Percentiles rank a stretch among this genome's conserved stretches.
phyloP scores from a whole-genome alignment of 805 yeast species.

The Wickerhamiella shivajii region DNA sequence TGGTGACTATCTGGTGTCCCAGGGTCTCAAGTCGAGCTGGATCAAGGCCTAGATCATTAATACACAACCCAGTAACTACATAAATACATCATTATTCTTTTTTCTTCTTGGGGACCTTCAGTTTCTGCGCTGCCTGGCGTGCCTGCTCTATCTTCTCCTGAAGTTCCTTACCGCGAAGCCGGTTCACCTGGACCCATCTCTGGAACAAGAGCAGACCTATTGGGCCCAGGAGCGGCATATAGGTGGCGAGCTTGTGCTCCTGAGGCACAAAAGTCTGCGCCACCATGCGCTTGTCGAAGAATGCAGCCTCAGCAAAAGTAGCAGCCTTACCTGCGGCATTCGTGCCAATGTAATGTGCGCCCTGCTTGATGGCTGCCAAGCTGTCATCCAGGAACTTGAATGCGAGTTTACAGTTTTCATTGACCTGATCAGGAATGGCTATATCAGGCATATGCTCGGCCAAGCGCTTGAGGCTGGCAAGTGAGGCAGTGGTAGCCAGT shows the following conservation, averaged over 20 bases:
- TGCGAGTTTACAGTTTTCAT: constrained; percentile 39
- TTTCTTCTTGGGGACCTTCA: not conserved
- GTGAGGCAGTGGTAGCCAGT: constrained; percentile 47
- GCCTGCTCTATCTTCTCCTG: constrained; percentile 4
- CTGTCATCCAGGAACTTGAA: constrained; percentile 31
- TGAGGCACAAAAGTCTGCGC: constrained; percentile 91
- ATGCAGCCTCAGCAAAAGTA: constrained; percentile 53
- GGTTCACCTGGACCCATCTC: constrained; percentile 18
- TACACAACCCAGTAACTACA: constrained; percentile 1
- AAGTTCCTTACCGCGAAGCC: not conserved
- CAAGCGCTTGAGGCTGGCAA: constrained; percentile 57
- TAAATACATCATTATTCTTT: constrained; percentile 1
- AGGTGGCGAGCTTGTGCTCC: constrained; percentile 90
- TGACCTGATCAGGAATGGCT: constrained; percentile 66
- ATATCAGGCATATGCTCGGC: constrained; percentile 59
- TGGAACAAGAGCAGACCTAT: constrained; percentile 41
- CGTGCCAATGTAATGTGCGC: constrained; percentile 30
- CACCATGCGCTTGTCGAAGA: constrained; percentile 88
- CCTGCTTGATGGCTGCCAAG: constrained; percentile 21
- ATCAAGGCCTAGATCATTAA: constrained; percentile 27
- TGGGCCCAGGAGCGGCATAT: constrained; percentile 83
- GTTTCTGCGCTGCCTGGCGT: constrained; percentile 1
- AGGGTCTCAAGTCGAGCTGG: constrained; percentile 43
- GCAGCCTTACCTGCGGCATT: constrained; percentile 38
- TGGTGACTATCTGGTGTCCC: constrained; percentile 28